Evolutionary conservation across 2,329 filamentous ascomycete genomes (phyloP), one percentile per base, ranked within the genome.

Genomic region (Hortaea sp.): DNA sequence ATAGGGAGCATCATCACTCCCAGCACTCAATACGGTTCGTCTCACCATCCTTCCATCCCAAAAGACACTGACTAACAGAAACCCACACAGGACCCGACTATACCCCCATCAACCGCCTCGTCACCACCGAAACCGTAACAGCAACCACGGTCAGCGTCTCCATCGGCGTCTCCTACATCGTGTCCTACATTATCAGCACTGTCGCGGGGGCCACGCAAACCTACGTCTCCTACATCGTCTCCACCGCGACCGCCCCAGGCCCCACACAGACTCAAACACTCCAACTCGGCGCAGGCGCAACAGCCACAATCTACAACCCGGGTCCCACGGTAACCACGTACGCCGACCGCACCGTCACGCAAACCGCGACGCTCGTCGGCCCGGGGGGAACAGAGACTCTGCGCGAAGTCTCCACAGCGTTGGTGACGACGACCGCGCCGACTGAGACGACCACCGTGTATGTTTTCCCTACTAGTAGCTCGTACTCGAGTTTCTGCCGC

Each of bases 81-180:
- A 20, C 2, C 20, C 20, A 20, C 20, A 20, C 20, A 20, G 20
- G 20, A 20, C 20, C 20, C 20, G 20, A 20, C 20, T 20, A 20
- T 4, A 20, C 20, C 20, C 20, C 20, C 20, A 20, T 20, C 20
- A 20, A 20, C 20, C 20, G 20, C 20, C 20, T 20, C 20, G 50
- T 62, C 39, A 53, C 51, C 28, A 62, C 59, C 5, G 57, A 47
- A 6, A 62, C 59, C 1, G 49, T 59, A 6, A 59, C 58, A 0
- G 39, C 42, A 4, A 44, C 42, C 12, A 44, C 35, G 6, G 32
- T 44, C 13, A 39, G 32, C 32, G 7, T 44, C 12, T 38, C 31
- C 20, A 29, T 44, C 42, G 29, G 32, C 29, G 20, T 42, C 30
- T 42, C 40, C 6, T 7, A 42, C 13, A 6, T 29, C 6, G 13